Percentiles rank a stretch among this genome's conserved stretches.
These are phyloP conservation scores for Fistulina hepatica DNA, from an alignment of 1,284 basidiomycete genomes.

Conservation along the genomic window DNA sequence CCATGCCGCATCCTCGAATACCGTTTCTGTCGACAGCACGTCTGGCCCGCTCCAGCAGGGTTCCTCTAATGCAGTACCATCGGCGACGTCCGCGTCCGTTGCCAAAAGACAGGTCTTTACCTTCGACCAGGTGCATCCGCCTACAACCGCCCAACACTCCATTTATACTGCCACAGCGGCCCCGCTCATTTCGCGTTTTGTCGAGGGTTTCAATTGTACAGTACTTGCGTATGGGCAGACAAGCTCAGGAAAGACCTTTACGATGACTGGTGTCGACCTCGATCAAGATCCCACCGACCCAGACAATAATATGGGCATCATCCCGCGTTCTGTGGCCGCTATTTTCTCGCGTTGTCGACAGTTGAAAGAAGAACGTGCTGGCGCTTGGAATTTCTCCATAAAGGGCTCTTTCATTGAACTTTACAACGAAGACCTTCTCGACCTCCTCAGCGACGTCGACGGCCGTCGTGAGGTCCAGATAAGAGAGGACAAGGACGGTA, in stretches of 20 bases:
- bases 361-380: conserved; percentile 64
- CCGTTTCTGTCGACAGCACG: conserved; percentile 65
- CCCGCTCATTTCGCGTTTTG: conserved; percentile 81
- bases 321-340: conserved; percentile 87
- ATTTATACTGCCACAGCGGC: conserved; percentile 79
- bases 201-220: conserved; percentile 96
- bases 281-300: conserved; percentile 72
- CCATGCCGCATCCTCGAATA: conserved; percentile 57
- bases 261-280: conserved; percentile 87
- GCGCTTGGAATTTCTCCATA: conserved; percentile 61
- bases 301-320: conserved; percentile 81
- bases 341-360: conserved; percentile 78
- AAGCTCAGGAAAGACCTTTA: conserved; percentile 93
- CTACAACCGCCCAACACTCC: conserved; percentile 72
- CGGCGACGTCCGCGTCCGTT: conserved; percentile 40
- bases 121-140: conserved; percentile 90
- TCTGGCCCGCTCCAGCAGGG: conserved; percentile 34
- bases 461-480: conserved; percentile 83
- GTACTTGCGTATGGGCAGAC: conserved; percentile 98
- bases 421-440: conserved; percentile 96
- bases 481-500: conserved; percentile 91
- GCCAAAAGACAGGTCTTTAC: conserved; percentile 80
- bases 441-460: conserved; percentile 68
- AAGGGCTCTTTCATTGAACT: conserved; percentile 92
- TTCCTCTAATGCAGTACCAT: conserved; percentile 30